Base-by-base conservation (phyloP, 2,329 filamentous ascomycete species). In the Paecilomyces formosus region DNA sequence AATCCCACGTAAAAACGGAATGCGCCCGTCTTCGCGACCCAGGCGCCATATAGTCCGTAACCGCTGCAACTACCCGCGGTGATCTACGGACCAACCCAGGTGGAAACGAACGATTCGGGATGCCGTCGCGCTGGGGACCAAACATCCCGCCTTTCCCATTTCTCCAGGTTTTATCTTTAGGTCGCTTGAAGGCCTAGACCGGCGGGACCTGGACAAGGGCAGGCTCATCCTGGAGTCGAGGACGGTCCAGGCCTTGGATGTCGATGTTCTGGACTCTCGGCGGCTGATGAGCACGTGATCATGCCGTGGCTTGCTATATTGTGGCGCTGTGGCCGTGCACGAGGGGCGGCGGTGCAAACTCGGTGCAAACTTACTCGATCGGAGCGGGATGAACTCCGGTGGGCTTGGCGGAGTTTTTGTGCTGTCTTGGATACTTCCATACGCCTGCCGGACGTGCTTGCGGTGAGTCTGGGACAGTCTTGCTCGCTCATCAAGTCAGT, bases 351-450 rank as follows among this genome's bases (percentile, higher is more conserved):
- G 33, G 5, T 55, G 50, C 60, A 59, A 64, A 62, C 54, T 26
- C 6, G 35, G 56, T 26, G 24, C 66, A 70, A 71, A 70, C 63
- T 54, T 51, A 15, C 28, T 53, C 55, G 66, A 63, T 63, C 24
- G 22, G 30, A 56, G 21, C 49, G 51, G 15, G 54, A 57, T 67
- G 61, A 26, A 66, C 62, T 64, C 63, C 61, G 62, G 64, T 61
- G 12, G n/a, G 65, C 68, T 70, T 68, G 68, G 66, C 65, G 63
- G 65, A 68, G 64, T 63, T 72, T 70, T 71, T 70, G 67, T 57
- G 49, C 26, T 13, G 51, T n/a, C 21, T 26, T 26, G 24, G 24
- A 26, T 26, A 26, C 26, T 11, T 24, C 22, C 39, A 45, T 45
- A 45, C 6, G 39, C 15, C 15, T 18, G 53, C 13, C 39, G 12